Percentiles rank a stretch among this genome's conserved stretches.
These are phyloP conservation scores for Sisymbrium altissimum DNA, from an alignment of 345 rosid species.

Conservation along the genomic window DNA sequence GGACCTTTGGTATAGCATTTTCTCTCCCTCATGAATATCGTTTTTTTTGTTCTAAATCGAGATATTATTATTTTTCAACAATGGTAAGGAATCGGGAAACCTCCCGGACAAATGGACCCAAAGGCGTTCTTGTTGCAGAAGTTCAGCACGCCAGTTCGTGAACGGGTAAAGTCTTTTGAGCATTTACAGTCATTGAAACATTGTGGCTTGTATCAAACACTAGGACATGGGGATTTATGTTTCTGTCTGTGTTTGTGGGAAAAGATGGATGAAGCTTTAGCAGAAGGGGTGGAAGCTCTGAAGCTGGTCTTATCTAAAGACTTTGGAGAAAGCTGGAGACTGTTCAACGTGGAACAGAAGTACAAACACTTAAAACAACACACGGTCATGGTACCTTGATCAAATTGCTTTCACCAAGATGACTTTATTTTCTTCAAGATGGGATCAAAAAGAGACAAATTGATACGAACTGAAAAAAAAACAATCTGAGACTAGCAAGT, in stretches of 20 bases:
- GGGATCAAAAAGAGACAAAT: neutral
- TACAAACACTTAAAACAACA: conserved; percentile 75
- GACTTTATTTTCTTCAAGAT: neutral
- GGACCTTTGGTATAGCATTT: neutral
- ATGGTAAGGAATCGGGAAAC: conserved; percentile 67
- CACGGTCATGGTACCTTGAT: conserved; percentile 42
- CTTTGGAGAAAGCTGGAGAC: conserved; percentile 61
- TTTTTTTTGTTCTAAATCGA: neutral
- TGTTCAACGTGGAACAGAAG: conserved; percentile 72
- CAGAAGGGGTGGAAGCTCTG: conserved; percentile 64
- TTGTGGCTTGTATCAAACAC: neutral
- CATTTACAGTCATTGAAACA: neutral
- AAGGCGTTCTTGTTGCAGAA: conserved; percentile 89
- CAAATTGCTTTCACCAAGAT: neutral
- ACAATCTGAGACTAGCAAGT: neutral
- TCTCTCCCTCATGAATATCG: neutral
- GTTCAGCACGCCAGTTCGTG: conserved; percentile 59
- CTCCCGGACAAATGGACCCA: conserved; percentile 98
- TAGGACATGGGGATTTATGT: neutral
- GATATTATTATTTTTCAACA: neutral
- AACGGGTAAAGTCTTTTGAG: conserved; percentile 46
- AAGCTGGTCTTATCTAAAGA: conserved; percentile 68
- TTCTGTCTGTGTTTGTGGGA: conserved; percentile 8
- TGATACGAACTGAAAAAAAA: neutral
- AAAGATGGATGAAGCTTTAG: conserved; percentile 73